Evolutionary conservation across 805 yeast species (phyloP).

Genomic region (Priceomyces medius): DNA sequence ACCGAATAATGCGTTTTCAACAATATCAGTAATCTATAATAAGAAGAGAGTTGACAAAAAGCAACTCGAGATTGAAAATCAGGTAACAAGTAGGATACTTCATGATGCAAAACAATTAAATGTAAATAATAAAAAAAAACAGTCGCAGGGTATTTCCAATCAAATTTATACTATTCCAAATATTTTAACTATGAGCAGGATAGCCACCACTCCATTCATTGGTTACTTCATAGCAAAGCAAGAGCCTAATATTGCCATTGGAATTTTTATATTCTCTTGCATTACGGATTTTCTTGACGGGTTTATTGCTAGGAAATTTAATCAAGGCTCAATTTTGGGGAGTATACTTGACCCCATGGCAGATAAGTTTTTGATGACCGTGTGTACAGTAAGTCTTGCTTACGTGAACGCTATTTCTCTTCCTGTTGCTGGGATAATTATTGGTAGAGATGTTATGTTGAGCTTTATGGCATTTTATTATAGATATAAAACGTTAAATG

Average conservation of each 20-base stretch:
- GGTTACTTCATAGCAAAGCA: slow-evolving; percentile 74
- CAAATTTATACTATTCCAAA: slow-evolving; percentile 83
- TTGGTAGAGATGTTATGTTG: slow-evolving; percentile 80
- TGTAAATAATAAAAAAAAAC: not conserved
- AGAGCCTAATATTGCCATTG: slow-evolving; percentile 62
- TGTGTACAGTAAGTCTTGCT: slow-evolving; percentile 76
- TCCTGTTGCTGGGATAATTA: slow-evolving; percentile 60
- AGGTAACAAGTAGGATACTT: not conserved
- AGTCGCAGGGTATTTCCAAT: not conserved
- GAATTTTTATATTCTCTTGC: slow-evolving; percentile 79
- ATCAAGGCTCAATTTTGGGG: slow-evolving; percentile 79
- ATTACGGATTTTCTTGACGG: slow-evolving; percentile 93
- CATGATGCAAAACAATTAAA: not conserved
- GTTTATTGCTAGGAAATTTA: slow-evolving; percentile 76
- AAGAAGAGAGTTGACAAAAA: not conserved
- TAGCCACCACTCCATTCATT: slow-evolving; percentile 78
- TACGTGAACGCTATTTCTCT: slow-evolving; percentile 67
- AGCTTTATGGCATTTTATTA: slow-evolving; percentile 70
- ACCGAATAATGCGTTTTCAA: not conserved
- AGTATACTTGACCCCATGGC: slow-evolving; percentile 94
- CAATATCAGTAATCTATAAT: not conserved
- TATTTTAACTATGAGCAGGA: slow-evolving; percentile 73
- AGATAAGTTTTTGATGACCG: slow-evolving; percentile 85
- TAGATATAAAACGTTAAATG: slow-evolving; percentile 70
- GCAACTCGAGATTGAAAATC: not conserved